These are phyloP conservation scores for Boletus semigastroideus DNA, from an alignment of 1,284 basidiomycete genomes.

Conservation along the genomic window DNA sequence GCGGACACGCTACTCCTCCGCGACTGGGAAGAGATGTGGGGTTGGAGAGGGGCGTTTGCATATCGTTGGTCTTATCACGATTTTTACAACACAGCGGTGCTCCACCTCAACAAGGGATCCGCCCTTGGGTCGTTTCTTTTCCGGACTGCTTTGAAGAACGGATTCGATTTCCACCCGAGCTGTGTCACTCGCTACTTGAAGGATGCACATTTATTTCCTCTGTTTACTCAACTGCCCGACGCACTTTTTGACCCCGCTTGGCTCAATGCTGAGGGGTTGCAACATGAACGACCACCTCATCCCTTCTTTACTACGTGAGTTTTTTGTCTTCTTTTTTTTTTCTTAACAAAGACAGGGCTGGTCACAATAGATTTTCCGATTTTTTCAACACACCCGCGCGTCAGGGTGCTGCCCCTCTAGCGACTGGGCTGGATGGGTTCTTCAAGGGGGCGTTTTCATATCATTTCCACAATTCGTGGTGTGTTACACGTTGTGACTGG, in stretches of 20 bases:
- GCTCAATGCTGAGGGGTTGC: constrained; percentile 80
- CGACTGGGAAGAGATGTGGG: constrained; percentile 91
- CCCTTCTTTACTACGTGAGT: constrained; percentile 76
- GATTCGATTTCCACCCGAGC: constrained; percentile 84
- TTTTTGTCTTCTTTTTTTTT: constrained; percentile 5
- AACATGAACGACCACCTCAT: constrained; percentile 76
- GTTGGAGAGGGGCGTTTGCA: constrained; percentile 82
- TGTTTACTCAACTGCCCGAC: constrained; percentile 70
- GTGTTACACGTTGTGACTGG: not conserved
- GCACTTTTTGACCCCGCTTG: constrained; percentile 85
- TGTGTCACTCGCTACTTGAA: constrained; percentile 74
- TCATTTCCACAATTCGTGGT: constrained; percentile 85
- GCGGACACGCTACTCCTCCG: constrained; percentile 82
- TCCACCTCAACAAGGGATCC: constrained; percentile 76
- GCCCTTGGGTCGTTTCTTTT: constrained; percentile 81
- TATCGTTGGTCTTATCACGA: constrained; percentile 80
- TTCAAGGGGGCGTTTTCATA: constrained; percentile 83
- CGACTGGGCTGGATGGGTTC: constrained; percentile 79
- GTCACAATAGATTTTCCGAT: constrained; percentile 45
- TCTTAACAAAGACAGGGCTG: constrained; percentile 41
- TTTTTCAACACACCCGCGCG: constrained; percentile 76
- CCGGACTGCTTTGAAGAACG: constrained; percentile 79
- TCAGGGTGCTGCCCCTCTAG: constrained; percentile 68
- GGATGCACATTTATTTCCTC: constrained; percentile 67
- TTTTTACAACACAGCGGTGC: constrained; percentile 83